phyloP scores from a whole-genome alignment of 139 green algal genomes.

The Nannochloris sp. region DNA sequence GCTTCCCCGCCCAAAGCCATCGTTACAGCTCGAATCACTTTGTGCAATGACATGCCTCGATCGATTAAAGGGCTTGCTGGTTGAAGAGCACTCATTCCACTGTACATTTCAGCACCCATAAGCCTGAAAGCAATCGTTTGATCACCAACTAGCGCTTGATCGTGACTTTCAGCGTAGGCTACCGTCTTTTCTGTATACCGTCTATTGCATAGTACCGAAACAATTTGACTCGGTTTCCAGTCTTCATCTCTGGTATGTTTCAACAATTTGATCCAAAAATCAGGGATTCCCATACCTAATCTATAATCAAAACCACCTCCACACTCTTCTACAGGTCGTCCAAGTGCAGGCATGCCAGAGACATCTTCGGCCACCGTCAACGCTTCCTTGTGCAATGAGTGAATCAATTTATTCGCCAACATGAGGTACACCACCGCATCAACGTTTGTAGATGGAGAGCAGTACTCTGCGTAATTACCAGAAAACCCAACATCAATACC shows the following conservation, averaged over 20 bases:
- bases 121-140: conserved; percentile 50
- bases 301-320: conserved; percentile 90
- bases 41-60: conserved; percentile 78
- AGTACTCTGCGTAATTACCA: conserved; percentile 58
- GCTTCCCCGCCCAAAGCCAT: conserved; percentile 63
- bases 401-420: conserved; percentile 83
- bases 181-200: conserved; percentile 74
- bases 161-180: conserved; percentile 78
- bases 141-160: conserved; percentile 82
- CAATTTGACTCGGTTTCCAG: conserved; percentile 73
- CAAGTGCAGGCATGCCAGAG: conserved; percentile 85
- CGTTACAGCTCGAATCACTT: conserved; percentile 54
- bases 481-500: conserved; percentile 80
- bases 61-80: conserved; percentile 31
- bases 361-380: conserved; percentile 94
- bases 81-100: conserved; percentile 58
- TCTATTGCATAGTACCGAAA: conserved; percentile 81
- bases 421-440: conserved; percentile 95
- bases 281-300: conserved; percentile 89
- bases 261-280: conserved; percentile 76
- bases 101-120: conserved; percentile 75
- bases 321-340: conserved; percentile 75
- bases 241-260: conserved; percentile 78
- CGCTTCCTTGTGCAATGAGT: conserved; percentile 56
- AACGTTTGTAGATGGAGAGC: conserved; percentile 68